Evolutionary conservation across 2,329 filamentous ascomycete species (phyloP), one percentile per base, ranked within the genome.

Genomic region (Monosporascus sp.): DNA sequence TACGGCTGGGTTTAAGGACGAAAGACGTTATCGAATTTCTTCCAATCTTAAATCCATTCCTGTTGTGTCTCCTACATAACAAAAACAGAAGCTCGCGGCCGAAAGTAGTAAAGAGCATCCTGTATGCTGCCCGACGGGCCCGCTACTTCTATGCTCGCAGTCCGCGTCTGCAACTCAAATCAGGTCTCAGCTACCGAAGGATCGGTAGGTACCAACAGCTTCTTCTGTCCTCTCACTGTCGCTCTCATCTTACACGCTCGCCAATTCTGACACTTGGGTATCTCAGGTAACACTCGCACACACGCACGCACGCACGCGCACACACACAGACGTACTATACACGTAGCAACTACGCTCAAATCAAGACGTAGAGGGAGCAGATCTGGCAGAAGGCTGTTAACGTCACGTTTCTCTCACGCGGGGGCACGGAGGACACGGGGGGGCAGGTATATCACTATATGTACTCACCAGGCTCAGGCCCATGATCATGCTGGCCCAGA

Each of bases 401-500:
- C 17, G n/a, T 50, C 22, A 44, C 20, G 7, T 27, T 48, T 35
- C 7, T 9, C 35, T 8, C 22, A 5, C 22, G 19, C 2, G n/a
- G 40, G 40, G 5, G n/a, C 9, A 20, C 9, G 40, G 40, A 20
- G 40, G 22, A 6, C 8, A 49, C 5, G 3, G 31, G 38, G 19
- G 14, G 20, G 20, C 47, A 16, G 7, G 5, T 7, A 27, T 22
- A 24, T 14, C 52, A 44, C 5, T n/a, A 16, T 24, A 46, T 19
- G 8, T 16, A 55, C 85, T 70, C 74, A 92, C 88, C 81, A 93
- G 74, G 57, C 88, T 89, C 55, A 96, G 72, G 0, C 92, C 92
- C 49, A 94, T 67, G 60, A 96, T 91, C 89, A 96, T 96, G 24
- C 87, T 91, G 65, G 84, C 86, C 92, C 92, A 96, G 68, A 96